phyloP scores from a whole-genome alignment of 2,329 filamentous ascomycete genomes.

The Davidsoniella eucalypti region DNA sequence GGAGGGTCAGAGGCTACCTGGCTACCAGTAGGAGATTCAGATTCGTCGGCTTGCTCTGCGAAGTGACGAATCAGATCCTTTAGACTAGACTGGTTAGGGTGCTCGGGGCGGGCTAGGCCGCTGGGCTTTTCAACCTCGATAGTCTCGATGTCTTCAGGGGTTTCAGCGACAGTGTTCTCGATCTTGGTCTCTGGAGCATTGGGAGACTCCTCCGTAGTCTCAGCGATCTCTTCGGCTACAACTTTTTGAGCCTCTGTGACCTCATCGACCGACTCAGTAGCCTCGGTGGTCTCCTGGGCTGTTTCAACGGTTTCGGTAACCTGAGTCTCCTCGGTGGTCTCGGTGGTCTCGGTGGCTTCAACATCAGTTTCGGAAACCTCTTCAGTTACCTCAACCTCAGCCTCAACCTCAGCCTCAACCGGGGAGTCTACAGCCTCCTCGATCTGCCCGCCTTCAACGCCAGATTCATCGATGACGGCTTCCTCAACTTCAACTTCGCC shows the following conservation, averaged over 20 bases:
- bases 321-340: neutral
- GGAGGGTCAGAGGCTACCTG: slow-evolving; percentile 15
- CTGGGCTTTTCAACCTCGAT: neutral
- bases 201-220: neutral
- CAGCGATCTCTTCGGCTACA: neutral
- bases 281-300: neutral
- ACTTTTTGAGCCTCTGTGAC: slow-evolving; percentile 5
- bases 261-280: neutral
- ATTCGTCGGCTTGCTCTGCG: slow-evolving; percentile 26
- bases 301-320: too few species aligned
- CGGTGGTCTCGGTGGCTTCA: neutral
- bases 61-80: slow-evolving; percentile 37
- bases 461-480: neutral
- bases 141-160: neutral
- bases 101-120: slow-evolving; percentile 7
- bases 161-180: too few species aligned
- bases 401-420: neutral
- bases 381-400: neutral
- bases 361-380: neutral
- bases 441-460: slow-evolving; percentile 1
- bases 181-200: too few species aligned
- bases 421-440: slow-evolving; percentile 8
- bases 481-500: slow-evolving; percentile 4
- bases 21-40: slow-evolving; percentile 14
- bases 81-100: slow-evolving; percentile 17